Evolutionary conservation across 441 rosid species (phyloP).

Genomic region (Gossypium aridum): DNA sequence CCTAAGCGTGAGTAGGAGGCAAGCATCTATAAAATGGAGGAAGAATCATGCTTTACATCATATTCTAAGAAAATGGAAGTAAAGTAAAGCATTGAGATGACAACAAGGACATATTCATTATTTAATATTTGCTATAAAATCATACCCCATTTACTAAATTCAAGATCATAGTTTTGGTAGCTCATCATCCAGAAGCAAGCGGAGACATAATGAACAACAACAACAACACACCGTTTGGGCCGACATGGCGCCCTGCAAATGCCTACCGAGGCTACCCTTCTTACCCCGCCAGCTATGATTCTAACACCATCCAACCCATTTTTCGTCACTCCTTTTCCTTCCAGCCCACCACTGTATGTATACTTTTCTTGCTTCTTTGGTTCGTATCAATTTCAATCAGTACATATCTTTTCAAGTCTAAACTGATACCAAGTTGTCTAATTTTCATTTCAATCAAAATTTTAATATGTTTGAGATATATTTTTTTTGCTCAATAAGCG

Average conservation of each 20-base stretch:
- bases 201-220: not conserved
- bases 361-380: not conserved
- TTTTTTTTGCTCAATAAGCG: too few species aligned
- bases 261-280: not conserved
- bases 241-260: not conserved
- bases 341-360: not conserved
- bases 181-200: not conserved
- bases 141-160: not conserved
- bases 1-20: not conserved
- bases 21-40: constrained; percentile 4
- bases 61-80: not conserved
- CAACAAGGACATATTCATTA: constrained; percentile 11
- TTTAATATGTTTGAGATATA: too few species aligned
- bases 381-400: too few species aligned
- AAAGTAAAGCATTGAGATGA: not conserved
- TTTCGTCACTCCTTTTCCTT: not conserved
- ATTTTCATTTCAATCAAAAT: too few species aligned
- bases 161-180: not conserved
- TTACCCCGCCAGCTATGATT: not conserved
- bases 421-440: too few species aligned
- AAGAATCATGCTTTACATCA: constrained; percentile 10
- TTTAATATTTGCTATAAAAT: not conserved
- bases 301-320: not conserved
- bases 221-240: not conserved
- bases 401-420: too few species aligned